phyloP scores from a whole-genome alignment of 192 early-diverging fungal species.

The Linnemannia elongata region DNA sequence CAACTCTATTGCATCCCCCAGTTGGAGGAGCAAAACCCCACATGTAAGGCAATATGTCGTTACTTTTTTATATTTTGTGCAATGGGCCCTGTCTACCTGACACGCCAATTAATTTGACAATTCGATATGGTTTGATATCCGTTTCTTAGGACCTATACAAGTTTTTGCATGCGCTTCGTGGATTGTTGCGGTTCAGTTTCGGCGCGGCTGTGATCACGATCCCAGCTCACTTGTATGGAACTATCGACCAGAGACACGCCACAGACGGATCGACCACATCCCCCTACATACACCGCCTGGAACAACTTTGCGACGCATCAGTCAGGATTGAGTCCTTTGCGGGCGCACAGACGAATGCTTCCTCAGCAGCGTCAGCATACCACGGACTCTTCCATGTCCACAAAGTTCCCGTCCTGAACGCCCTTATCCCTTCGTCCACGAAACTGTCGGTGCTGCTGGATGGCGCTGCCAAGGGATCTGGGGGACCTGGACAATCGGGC shows the following conservation, averaged over 20 bases:
- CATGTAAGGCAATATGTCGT: constrained; percentile 52
- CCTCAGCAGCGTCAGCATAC: constrained; percentile 77
- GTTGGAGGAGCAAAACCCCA: constrained; percentile 76
- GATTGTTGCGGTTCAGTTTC: constrained; percentile 82
- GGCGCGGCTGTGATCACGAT: constrained; percentile 85
- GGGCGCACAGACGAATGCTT: constrained; percentile 68
- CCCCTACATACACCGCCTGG: constrained; percentile 73
- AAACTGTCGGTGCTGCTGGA: constrained; percentile 74
- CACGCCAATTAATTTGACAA: not conserved
- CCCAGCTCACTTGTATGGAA: constrained; percentile 82
- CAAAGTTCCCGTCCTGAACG: constrained; percentile 84
- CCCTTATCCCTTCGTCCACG: constrained; percentile 77
- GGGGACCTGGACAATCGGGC: constrained; percentile 28
- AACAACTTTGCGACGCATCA: constrained; percentile 88
- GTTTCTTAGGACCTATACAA: constrained; percentile 66
- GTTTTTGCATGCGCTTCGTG: constrained; percentile 83
- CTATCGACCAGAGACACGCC: constrained; percentile 43
- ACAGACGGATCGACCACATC: constrained; percentile 38
- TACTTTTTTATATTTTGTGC: not conserved
- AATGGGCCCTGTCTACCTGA: not conserved
- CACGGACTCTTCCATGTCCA: constrained; percentile 92
- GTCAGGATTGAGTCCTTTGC: constrained; percentile 96
- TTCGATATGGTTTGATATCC: not conserved
- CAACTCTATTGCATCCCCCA: constrained; percentile 83
- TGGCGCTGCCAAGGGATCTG: constrained; percentile 44